Evolutionary conservation across 2,329 filamentous ascomycete genomes (phyloP).

Genomic region (Calonectria montana): DNA sequence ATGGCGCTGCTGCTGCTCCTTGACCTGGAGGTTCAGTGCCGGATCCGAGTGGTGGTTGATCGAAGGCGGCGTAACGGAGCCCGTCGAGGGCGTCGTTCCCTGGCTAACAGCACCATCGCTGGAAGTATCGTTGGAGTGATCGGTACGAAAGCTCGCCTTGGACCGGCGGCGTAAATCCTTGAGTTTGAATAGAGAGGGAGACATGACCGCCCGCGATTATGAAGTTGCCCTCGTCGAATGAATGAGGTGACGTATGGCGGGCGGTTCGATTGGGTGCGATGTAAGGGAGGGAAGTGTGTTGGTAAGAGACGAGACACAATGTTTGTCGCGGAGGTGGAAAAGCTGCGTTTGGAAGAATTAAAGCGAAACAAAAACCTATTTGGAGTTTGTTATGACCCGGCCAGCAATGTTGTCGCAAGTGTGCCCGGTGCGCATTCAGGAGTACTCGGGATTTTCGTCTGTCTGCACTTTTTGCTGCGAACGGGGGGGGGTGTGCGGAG

Average conservation of each 20-base stretch:
- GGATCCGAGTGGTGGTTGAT: constrained; percentile 74
- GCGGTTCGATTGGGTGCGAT: constrained; percentile 12
- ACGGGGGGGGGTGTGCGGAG: constrained; percentile 19
- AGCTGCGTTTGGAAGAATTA: constrained; percentile 1
- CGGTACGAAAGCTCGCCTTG: constrained; percentile 77
- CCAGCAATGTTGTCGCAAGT: background rate
- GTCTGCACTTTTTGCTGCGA: constrained; percentile 12
- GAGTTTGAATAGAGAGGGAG: constrained; percentile 73
- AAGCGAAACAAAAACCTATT: background rate
- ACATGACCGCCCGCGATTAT: constrained; percentile 55
- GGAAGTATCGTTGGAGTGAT: constrained; percentile 72
- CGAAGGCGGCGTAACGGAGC: constrained; percentile 81
- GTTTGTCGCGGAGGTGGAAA: background rate
- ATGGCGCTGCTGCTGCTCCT: constrained; percentile 50
- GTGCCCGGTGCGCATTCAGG: background rate
- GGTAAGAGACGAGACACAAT: constrained; percentile 21
- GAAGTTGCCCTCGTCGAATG: constrained; percentile 27
- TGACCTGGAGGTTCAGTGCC: constrained; percentile 70
- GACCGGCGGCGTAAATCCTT: constrained; percentile 83
- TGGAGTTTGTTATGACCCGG: background rate
- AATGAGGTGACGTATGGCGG: constrained; percentile 12
- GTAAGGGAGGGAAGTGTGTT: constrained; percentile 1
- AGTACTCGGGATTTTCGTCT: background rate
- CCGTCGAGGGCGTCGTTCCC: constrained; percentile 72
- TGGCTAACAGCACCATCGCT: constrained; percentile 69